These are phyloP conservation scores for Candida ovalis DNA, from an alignment of 805 yeast genomes.

Conservation along the genomic window DNA sequence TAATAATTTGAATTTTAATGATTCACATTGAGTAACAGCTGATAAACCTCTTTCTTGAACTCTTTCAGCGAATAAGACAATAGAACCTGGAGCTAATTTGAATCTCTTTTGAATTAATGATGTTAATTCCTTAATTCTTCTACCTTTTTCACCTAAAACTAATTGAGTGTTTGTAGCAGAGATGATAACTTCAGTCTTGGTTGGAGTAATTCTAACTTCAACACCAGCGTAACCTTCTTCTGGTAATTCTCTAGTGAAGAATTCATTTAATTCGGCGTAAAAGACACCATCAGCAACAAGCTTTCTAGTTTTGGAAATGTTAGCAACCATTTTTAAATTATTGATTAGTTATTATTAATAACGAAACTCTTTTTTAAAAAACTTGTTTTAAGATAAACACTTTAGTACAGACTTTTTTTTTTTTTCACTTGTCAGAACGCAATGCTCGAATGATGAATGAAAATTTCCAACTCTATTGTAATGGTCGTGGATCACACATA, in stretches of 20 bases:
- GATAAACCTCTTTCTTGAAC: constrained; percentile 99
- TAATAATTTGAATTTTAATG: constrained; percentile 95
- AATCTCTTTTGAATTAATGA: constrained; percentile 98
- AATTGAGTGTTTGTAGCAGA: constrained; percentile 99
- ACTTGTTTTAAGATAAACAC: too few relatives aligned
- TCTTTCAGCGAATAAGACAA: constrained; percentile 96
- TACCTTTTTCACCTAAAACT: constrained; percentile 99
- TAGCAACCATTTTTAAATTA: constrained; percentile 31
- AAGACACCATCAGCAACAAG: constrained; percentile 99
- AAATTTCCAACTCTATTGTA: background rate
- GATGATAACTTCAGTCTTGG: constrained; percentile 97
- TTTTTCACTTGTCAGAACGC: too few relatives aligned
- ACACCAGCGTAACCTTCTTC: constrained; percentile 99
- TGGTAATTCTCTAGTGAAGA: constrained; percentile 99
- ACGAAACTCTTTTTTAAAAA: background rate
- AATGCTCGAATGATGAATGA: background rate
- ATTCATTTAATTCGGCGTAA: constrained; percentile 99
- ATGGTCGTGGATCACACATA: background rate
- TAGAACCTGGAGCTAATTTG: constrained; percentile 90
- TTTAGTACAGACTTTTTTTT: too few relatives aligned
- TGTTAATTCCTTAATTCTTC: constrained; percentile 98
- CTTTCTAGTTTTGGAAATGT: constrained; percentile 97
- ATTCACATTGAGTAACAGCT: constrained; percentile 99
- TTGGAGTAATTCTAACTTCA: constrained; percentile 97
- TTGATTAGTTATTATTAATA: background rate